phyloP scores from a whole-genome alignment of 2,329 filamentous ascomycete genomes.

The Lachnellula subtilissima region DNA sequence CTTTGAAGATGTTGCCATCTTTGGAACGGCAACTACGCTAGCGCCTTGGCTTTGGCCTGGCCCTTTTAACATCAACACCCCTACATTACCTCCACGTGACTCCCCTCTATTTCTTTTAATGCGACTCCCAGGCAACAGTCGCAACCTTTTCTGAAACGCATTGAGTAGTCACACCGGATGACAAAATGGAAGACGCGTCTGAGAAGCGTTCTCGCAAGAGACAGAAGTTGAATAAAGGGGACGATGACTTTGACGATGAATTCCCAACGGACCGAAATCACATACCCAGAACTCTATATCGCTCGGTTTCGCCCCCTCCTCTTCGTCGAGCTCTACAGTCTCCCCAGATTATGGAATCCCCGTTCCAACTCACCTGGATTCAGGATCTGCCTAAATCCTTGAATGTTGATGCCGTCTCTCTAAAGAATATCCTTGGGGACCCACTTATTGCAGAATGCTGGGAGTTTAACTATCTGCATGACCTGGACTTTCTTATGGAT shows the following conservation, averaged over 20 bases:
- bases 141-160: neutral
- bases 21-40: too few relatives aligned
- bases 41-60: too few relatives aligned
- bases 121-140: neutral
- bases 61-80: too few relatives aligned
- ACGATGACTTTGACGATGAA: slow-evolving; percentile 6
- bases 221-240: slow-evolving; percentile 13
- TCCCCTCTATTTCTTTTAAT: neutral
- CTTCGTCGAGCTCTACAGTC: slow-evolving; percentile 10
- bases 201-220: slow-evolving; percentile 25
- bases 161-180: neutral
- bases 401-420: slow-evolving; percentile 51
- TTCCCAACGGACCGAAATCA: neutral
- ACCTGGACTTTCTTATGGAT: slow-evolving; percentile 56
- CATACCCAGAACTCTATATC: slow-evolving; percentile 15
- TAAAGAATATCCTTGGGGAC: slow-evolving; percentile 55
- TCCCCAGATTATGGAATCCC: slow-evolving; percentile 38
- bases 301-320: slow-evolving; percentile 30
- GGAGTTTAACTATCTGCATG: slow-evolving; percentile 52
- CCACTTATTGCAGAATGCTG: slow-evolving; percentile 52
- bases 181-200: slow-evolving; percentile 16
- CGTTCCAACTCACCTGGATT: slow-evolving; percentile 55
- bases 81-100: too few relatives aligned
- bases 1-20: too few relatives aligned
- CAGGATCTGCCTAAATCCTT: slow-evolving; percentile 44